Conservation (phyloP, 2,329 filamentous ascomycete genomes). For the Uncinocarpus reesii region DNA sequence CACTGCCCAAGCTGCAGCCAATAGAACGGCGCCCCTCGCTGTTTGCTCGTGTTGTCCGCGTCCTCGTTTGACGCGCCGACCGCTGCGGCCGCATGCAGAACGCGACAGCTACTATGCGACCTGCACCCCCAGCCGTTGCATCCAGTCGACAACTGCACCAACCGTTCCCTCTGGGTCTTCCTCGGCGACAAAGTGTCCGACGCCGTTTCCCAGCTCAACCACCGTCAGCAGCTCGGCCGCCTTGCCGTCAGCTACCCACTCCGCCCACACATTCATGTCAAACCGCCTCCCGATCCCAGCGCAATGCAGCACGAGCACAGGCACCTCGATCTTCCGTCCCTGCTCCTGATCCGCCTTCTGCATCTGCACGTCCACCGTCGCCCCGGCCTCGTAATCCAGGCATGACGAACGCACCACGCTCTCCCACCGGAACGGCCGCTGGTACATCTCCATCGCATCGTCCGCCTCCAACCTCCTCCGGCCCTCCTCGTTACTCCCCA, state of each 20-base stretch:
- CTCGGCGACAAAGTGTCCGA: slow-evolving; percentile 39
- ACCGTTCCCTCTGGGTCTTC: slow-evolving; percentile 32
- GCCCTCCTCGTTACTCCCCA: slow-evolving; percentile 17
- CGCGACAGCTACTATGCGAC: not conserved
- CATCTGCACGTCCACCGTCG: slow-evolving; percentile 33
- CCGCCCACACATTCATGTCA: slow-evolving; percentile 38
- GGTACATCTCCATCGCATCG: slow-evolving; percentile 38
- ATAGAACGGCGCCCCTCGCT: no score
- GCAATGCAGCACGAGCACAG: slow-evolving; percentile 39
- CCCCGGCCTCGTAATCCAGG: slow-evolving; percentile 41
- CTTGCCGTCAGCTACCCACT: slow-evolving; percentile 34
- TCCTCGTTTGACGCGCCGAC: not conserved
- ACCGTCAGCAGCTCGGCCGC: slow-evolving; percentile 22
- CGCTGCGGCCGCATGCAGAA: not conserved
- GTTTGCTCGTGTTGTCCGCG: not conserved
- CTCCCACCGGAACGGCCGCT: slow-evolving; percentile 31
- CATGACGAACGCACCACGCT: slow-evolving; percentile 37
- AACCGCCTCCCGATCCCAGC: slow-evolving; percentile 36
- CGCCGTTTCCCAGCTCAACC: slow-evolving; percentile 31
- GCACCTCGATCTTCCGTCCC: slow-evolving; percentile 36
- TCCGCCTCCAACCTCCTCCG: slow-evolving; percentile 20
- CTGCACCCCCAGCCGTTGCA: not conserved
- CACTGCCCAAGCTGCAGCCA: no score
- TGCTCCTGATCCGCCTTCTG: slow-evolving; percentile 39
- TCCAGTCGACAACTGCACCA: slow-evolving; percentile 9